These are phyloP conservation scores for Rhododendron vialii DNA, from an alignment of 148 eudicot species.

Conservation along the genomic window DNA sequence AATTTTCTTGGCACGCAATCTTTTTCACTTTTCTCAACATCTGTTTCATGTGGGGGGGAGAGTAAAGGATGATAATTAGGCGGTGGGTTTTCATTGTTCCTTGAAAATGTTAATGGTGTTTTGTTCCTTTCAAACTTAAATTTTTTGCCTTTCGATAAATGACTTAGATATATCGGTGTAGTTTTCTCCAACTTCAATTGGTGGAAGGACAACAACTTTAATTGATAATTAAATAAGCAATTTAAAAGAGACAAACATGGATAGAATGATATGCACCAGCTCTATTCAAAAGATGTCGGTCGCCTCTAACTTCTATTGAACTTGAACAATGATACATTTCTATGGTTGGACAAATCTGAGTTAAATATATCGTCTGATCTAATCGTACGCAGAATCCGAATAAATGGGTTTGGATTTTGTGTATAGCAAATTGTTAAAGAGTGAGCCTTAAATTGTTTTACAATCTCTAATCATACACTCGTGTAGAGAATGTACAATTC, in stretches of 20 bases:
- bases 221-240: no score
- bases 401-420: no score
- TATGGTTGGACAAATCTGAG: neutral
- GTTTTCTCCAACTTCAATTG: neutral
- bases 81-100: neutral
- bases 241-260: no score
- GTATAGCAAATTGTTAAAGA: no score
- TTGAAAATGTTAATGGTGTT: neutral
- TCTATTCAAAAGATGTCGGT: neutral
- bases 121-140: neutral
- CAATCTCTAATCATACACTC: neutral
- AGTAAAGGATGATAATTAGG: neutral
- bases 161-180: neutral
- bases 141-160: neutral
- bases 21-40: conserved; percentile 1
- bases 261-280: neutral
- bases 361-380: neutral
- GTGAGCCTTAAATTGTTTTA: no score
- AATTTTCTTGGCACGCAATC: neutral
- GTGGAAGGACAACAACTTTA: neutral
- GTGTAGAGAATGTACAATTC: neutral
- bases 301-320: neutral
- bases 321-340: neutral
- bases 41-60: neutral
- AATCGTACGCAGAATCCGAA: neutral